Base-by-base conservation (phyloP, 257 asterid genomes). In the Scutellaria minor region DNA sequence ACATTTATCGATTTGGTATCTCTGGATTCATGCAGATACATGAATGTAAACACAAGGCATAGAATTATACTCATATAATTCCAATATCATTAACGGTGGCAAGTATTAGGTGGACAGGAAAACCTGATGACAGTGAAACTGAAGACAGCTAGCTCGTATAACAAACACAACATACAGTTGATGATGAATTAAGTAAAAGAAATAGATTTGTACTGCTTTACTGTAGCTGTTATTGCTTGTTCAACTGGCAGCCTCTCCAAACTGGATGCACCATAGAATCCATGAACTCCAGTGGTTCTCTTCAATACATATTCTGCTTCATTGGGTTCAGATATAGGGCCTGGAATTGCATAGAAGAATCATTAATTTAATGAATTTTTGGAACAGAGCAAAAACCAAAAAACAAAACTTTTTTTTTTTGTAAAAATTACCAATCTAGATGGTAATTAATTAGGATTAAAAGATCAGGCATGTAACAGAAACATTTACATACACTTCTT, bases 181-280 rank as follows among this genome's bases (percentile, higher is more conserved):
- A 62, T 48, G 48, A 66, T 7, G 31, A 8, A 42, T 85, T 63
- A 85, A 46, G 79, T 67, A 39, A 89, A 58, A 63, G 92, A 85
- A 55, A 94, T 89, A 47, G 95, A 83, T 75, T 94, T 94, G 83
- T 89, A 89, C 75, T 87, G 96, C 72, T 81, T 85, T 8, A 94
- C 92, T 6, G 90, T 88, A 72, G 86, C 74, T 71, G 91, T 87
- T 52, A 94, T 89, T 50, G 99, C 97, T 69, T 88, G 90, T 84
- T 94, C 97, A 64, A 94, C 97, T 14, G 97, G 97, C 57, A 94
- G 88, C 83, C 99, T 91, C 87, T 94, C 98, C 87, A 94, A 79
- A 73, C 98, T 94, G 51, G 98, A 94, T 15, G 98, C 96, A 6
- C 98, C 96, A 31, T 94, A 94, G 81, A 94, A 94, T 66, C 98